Base-by-base conservation (phyloP, 75 land plant species). In the Selaginella tamariscina region DNA sequence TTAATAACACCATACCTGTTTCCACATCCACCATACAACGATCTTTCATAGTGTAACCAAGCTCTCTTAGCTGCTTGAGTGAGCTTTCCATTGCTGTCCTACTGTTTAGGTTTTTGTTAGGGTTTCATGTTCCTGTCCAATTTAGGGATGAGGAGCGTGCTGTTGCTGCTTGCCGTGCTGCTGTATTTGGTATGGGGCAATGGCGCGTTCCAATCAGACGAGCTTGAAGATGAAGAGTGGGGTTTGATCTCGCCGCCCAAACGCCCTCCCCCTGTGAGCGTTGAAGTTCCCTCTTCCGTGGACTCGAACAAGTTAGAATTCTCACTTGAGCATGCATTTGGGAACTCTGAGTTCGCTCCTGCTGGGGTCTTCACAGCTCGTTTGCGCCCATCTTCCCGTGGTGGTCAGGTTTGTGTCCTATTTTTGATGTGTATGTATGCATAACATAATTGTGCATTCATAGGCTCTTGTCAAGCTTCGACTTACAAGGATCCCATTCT, bases 191-290 rank as follows among this genome's bases (percentile, higher is more conserved):
- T n/a, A n/a, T n/a, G n/a, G n/a, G n/a, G n/a, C n/a, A n/a, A n/a
- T n/a, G n/a, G n/a, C n/a, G n/a, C n/a, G n/a, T 77, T 77, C 75
- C 75, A 72, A 44, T 77, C 74, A 23, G 78, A 77, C 32, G 78
- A 77, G 70, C 70, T 77, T 13, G 78, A 77, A 21, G 78, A 72
- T 63, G 78, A 77, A 26, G 78, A 77, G n/a, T 77, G 78, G 78
- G 78, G 78, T 15, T 15, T 77, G 18, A 64, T 72, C 2, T 39
- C 49, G 49, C 49, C 49, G 49, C 11, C 49, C 11, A 5, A 5
- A 15, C 15, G 11, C 11, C 49, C 49, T 39, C 49, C 49, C 15
- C 49, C 49, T 39, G 49, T 15, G 49, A 15, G 11, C 11, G 11
- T 15, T 39, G 49, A 39, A 15, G 49, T 15, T 39, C 15, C 49